These are phyloP conservation scores for Colletotrichum zoysiae DNA, from an alignment of 2,329 filamentous ascomycete genomes.

Conservation along the genomic window DNA sequence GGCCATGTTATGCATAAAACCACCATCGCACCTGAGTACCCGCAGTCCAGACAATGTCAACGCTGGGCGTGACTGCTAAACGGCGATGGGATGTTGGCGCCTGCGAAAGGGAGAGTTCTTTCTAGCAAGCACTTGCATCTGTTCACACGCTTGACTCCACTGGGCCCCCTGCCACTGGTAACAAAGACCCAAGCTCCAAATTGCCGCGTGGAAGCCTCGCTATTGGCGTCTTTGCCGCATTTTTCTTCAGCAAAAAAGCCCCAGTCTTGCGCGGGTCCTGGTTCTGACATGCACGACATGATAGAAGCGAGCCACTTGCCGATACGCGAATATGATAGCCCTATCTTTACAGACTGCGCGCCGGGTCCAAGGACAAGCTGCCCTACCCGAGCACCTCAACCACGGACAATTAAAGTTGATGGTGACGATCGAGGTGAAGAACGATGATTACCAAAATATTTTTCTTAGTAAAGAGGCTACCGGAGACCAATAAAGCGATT, in stretches of 20 bases:
- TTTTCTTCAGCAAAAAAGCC: neutral
- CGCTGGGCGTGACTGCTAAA: neutral
- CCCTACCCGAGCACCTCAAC: neutral
- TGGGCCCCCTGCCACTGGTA: neutral
- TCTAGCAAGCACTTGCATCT: neutral
- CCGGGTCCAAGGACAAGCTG: neutral
- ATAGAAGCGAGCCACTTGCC: neutral
- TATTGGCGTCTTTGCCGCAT: neutral
- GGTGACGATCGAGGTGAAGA: neutral
- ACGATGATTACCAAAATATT: neutral
- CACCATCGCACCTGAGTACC: no score
- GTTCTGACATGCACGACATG: neutral
- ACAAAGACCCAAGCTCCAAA: conserved; percentile 2
- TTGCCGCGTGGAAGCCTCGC: conserved; percentile 7
- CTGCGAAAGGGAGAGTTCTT: neutral
- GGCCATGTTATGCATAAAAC: neutral
- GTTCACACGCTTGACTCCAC: neutral
- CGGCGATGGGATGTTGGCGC: no score
- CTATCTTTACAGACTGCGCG: neutral
- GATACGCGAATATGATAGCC: conserved; percentile 2
- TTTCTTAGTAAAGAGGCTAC: neutral
- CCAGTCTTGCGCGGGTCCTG: neutral
- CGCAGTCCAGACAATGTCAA: neutral
- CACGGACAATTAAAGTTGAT: neutral
- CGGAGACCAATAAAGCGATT: neutral